These are phyloP conservation scores for Tetrahymena borealis DNA, from an alignment of 73 alveolate genomes.

Conservation along the genomic window DNA sequence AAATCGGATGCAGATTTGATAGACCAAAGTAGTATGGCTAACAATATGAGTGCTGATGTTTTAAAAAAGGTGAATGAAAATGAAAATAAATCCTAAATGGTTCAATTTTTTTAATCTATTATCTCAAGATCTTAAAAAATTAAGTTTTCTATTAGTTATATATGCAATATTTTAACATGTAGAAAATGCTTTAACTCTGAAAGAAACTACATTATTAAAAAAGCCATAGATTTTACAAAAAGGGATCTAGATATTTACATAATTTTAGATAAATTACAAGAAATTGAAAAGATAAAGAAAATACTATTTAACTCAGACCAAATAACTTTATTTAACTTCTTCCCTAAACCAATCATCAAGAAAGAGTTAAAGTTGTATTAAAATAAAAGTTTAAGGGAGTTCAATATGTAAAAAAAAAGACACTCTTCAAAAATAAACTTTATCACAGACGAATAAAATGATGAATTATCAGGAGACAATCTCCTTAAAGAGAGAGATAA, in stretches of 20 bases:
- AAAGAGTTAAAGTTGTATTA: too few relatives aligned
- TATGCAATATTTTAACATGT: not conserved
- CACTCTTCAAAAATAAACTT: not conserved
- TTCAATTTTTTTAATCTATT: not conserved
- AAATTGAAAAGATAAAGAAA: conserved; percentile 31
- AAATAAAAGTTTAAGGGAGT: too few relatives aligned
- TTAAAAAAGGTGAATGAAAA: too few relatives aligned
- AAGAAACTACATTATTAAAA: not conserved
- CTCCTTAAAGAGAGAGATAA: not conserved
- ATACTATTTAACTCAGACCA: not conserved
- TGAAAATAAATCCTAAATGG: not conserved
- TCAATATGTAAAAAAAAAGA: not conserved
- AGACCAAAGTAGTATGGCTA: too few relatives aligned
- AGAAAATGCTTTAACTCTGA: not conserved
- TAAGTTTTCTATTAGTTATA: not conserved
- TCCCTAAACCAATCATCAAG: conserved; percentile 19
- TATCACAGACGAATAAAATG: not conserved
- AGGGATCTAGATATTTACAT: conserved; percentile 35
- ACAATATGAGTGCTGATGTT: too few relatives aligned
- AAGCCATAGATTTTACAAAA: not conserved
- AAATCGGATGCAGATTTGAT: too few relatives aligned
- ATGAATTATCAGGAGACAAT: not conserved
- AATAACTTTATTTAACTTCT: conserved; percentile 19
- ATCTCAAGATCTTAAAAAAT: not conserved
- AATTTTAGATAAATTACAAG: conserved; percentile 15